Evolutionary conservation across 768 basidiomycete genomes (phyloP), one percentile per base, ranked within the genome.

Genomic region (Lactarius psammicola): DNA sequence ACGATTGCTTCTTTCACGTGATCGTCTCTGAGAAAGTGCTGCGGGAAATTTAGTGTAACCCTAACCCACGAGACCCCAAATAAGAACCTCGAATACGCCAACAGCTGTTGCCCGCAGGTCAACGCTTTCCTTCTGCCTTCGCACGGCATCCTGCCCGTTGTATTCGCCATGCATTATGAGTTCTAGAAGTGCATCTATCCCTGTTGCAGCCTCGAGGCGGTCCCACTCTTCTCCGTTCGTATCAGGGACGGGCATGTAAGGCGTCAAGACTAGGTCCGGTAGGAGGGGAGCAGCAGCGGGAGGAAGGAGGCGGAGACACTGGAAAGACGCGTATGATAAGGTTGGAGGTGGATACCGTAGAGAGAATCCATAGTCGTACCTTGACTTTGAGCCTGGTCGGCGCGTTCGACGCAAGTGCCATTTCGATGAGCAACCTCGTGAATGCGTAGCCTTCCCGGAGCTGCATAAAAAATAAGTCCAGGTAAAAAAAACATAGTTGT

Each of bases 201-300:
- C 91, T 4, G 92, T 88, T 18, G 89, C 84, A 4, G 86, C 81
- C 65, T 94, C 90, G 28, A 96, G 75, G 26, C 94, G 84, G 74
- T 95, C 92, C 92, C 92, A 94, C 73, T 96, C 94, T 76, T 96
- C 94, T 9, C 93, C 93, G 66, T 91, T 84, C 62, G 95, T 84
- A 75, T 92, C 86, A 65, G 91, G 85, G 51, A 89, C 85, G 72
- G 92, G 84, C 77, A 89, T 80, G 74, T 92, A 87, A 68, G 89
- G 85, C 62, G 89, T 87, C 66, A 90, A 74, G 69, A 85, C 79
- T 72, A 95, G 75, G 69, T 87, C 78, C 58, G 87, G 80, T 70
- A 98, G 76, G 56, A 85, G 88, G 71, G 83, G 89, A 71, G 78
- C 85, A 71, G 75, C 81, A 71, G 69, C 79, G 28, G 70, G 72